These are phyloP conservation scores for Cenchrus purpureus DNA, from an alignment of 176 grass and related monocot species.

Conservation along the genomic window DNA sequence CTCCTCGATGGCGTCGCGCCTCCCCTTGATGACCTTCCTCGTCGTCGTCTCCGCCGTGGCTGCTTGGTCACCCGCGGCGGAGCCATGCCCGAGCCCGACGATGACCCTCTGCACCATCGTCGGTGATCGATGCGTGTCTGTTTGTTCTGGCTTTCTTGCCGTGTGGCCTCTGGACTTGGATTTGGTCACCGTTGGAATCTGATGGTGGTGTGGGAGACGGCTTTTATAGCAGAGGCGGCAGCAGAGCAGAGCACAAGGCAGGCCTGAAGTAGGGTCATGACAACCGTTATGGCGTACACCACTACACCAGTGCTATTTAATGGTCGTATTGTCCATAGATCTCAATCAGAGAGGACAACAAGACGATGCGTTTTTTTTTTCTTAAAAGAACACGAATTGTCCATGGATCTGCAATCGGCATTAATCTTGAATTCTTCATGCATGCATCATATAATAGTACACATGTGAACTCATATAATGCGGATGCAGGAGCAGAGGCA, in stretches of 20 bases:
- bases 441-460: not conserved
- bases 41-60: too few relatives aligned
- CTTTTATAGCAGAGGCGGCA: not conserved
- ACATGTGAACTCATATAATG: too few relatives aligned
- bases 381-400: not conserved
- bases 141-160: too few relatives aligned
- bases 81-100: too few relatives aligned
- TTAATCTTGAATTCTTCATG: not conserved
- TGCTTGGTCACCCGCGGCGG: not conserved
- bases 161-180: too few relatives aligned
- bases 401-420: not conserved
- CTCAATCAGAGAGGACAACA: not conserved
- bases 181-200: too few relatives aligned
- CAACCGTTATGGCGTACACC: too few relatives aligned
- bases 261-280: too few relatives aligned
- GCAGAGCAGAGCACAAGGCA: too few relatives aligned
- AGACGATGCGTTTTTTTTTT: too few relatives aligned
- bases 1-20: slow-evolving; percentile 31
- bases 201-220: not conserved
- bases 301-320: too few relatives aligned
- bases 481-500: not conserved
- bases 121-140: not conserved
- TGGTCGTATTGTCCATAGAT: not conserved
- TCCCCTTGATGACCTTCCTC: not conserved
- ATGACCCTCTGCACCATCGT: not conserved